A percentile compares a stretch with the other conserved stretches of the same genome.
Conservation (phyloP, 1,284 basidiomycete species). For the Cutaneotrichosporon sp. region DNA sequence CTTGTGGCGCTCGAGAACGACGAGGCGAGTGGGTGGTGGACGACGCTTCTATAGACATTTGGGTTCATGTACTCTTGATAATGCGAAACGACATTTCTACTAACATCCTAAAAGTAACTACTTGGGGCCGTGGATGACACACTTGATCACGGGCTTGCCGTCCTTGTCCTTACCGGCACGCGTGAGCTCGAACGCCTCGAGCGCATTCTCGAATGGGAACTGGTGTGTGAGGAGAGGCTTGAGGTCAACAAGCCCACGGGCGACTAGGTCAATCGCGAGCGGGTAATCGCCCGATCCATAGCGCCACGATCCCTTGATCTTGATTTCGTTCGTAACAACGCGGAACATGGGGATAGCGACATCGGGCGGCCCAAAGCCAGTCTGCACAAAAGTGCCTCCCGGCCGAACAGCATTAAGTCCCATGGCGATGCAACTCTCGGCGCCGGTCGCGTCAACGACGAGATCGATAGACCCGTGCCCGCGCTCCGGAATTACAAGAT, state of each 20-base stretch:
- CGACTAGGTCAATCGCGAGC: slow-evolving; percentile 59
- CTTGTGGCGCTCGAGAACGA: slow-evolving; percentile 28
- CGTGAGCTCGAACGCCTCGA: slow-evolving; percentile 60
- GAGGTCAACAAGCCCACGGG: slow-evolving; percentile 58
- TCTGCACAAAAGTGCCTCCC: slow-evolving; percentile 48
- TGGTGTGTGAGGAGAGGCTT: slow-evolving; percentile 61
- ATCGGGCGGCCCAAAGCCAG: slow-evolving; percentile 49
- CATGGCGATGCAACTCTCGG: slow-evolving; percentile 63
- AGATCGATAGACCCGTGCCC: slow-evolving; percentile 59
- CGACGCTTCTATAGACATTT: slow-evolving; percentile 21
- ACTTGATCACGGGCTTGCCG: slow-evolving; percentile 56
- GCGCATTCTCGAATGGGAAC: slow-evolving; percentile 59
- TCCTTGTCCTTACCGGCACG: slow-evolving; percentile 69
- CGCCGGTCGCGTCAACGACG: slow-evolving; percentile 63
- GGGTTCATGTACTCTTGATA: neutral
- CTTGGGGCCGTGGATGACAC: slow-evolving; percentile 51
- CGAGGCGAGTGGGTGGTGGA: slow-evolving; percentile 30
- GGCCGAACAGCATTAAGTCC: slow-evolving; percentile 61
- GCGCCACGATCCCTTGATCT: slow-evolving; percentile 51
- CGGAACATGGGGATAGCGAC: slow-evolving; percentile 50
- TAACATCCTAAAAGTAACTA: slow-evolving; percentile 15
- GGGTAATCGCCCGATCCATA: slow-evolving; percentile 51
- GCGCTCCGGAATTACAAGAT: slow-evolving; percentile 54
- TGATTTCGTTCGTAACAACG: slow-evolving; percentile 49
- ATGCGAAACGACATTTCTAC: neutral